Evolutionary conservation across 163 green algal species (phyloP), one percentile per base, ranked within the genome.

Genomic region (Coccomyxa subellipsoidea): DNA sequence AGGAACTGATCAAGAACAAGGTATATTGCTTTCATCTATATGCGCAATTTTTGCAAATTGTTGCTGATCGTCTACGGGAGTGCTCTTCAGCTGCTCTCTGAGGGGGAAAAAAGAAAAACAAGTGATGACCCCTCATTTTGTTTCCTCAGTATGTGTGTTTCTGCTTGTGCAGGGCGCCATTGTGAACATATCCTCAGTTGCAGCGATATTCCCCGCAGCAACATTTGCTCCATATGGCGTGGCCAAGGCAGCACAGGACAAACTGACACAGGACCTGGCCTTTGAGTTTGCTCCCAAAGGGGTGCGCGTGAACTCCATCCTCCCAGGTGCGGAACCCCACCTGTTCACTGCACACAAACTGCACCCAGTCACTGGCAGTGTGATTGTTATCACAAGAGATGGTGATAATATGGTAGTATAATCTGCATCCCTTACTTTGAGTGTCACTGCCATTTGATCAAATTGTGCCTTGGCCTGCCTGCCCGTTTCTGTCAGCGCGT

Each of bases 1-100:
- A 73, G 29, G 66, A 73, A 23, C 66, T 73, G 21, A 73, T 73
- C 8, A 73, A 34, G n/a, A 73, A 73, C 66, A 73, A 73, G 66
- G 66, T 73, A 59, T 59, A 1, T 27, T 59, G 7, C 27, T 72
- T 35, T 36, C 2, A n/a, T 27, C 0, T 27, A 8, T 73, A 8
- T 73, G 21, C 66, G 2, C 32, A 32, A 27, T 6, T 7, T 73
- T 32, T 1, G 10, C 15, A 34, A 18, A 73, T 23, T 6, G 66
- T 6, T 34, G 29, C 6, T 73, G 1, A 35, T 36, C 18, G 27
- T 73, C 27, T 73, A 1, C 8, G n/a, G 27, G 66, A 35, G 21
- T 73, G 8, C 66, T 34, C 47, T 73, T 18, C 2, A 34, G 18
- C 66, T 18, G 27, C 2, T 73, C 2, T 73, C n/a, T n/a, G n/a